These are phyloP conservation scores for Neurospora sp. DNA, from an alignment of 495 filamentous ascomycete species.

Conservation along the genomic window DNA sequence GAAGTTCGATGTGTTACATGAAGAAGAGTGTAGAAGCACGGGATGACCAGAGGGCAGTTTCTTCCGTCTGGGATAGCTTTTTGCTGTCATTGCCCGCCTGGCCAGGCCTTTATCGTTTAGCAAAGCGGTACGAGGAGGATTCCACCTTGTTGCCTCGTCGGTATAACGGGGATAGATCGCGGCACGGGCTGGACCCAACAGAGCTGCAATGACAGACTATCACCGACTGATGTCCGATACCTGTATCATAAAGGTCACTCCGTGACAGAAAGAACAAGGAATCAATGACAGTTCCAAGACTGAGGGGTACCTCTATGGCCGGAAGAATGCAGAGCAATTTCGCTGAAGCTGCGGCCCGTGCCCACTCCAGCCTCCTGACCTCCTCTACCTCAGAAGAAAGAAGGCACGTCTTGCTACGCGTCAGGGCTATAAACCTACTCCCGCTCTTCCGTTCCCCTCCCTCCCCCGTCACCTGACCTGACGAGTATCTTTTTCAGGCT, in stretches of 20 bases:
- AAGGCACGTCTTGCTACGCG: background rate
- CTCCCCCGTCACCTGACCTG: background rate
- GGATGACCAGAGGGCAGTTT: too few relatives aligned
- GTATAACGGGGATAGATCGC: too few relatives aligned
- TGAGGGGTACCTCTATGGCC: background rate
- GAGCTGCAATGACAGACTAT: too few relatives aligned
- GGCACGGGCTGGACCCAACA: too few relatives aligned
- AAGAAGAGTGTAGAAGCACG: too few relatives aligned
- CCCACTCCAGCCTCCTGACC: background rate
- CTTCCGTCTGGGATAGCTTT: too few relatives aligned
- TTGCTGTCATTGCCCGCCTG: too few relatives aligned
- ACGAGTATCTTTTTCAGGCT: background rate
- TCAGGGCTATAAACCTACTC: background rate
- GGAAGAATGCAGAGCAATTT: background rate
- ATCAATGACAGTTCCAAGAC: background rate
- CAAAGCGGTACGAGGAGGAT: too few relatives aligned
- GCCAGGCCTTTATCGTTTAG: too few relatives aligned
- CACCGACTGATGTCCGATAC: too few relatives aligned
- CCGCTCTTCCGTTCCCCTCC: background rate
- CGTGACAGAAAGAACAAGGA: background rate
- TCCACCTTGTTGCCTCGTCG: too few relatives aligned
- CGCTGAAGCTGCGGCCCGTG: background rate
- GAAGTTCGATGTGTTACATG: too few relatives aligned
- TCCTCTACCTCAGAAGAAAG: background rate
- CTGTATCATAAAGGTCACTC: background rate